Evolutionary conservation across 1,139 yeast genomes (phyloP).

Genomic region (Blastobotrys apis): DNA sequence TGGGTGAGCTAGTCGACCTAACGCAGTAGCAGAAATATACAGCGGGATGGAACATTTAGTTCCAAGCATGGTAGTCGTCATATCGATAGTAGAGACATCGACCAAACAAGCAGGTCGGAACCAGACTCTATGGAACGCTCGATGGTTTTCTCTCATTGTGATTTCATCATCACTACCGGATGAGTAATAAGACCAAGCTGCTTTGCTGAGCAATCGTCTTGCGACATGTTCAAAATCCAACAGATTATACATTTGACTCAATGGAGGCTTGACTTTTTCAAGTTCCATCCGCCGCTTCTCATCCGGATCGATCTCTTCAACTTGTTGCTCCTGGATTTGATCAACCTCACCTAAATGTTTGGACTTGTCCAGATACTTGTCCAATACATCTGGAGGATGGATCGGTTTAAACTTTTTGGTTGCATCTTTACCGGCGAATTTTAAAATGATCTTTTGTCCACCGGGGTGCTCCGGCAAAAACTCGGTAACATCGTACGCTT

Average conservation of each 20-base stretch:
- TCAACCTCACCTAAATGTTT: slow-evolving; percentile 45
- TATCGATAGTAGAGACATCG: slow-evolving; percentile 58
- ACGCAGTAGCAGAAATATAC: slow-evolving; percentile 56
- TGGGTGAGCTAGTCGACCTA: slow-evolving; percentile 52
- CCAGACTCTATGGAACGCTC: slow-evolving; percentile 79
- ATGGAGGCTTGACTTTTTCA: slow-evolving; percentile 53
- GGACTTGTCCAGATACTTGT: slow-evolving; percentile 46
- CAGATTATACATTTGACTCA: slow-evolving; percentile 64
- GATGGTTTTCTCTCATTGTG: slow-evolving; percentile 81
- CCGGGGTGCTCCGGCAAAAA: slow-evolving; percentile 87
- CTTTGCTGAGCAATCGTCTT: slow-evolving; percentile 63
- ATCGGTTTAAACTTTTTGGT: slow-evolving; percentile 80
- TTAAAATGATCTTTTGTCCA: slow-evolving; percentile 66
- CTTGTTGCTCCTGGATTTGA: slow-evolving; percentile 17
- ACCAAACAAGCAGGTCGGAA: slow-evolving; percentile 79
- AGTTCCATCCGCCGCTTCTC: slow-evolving; percentile 35
- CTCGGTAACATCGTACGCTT: slow-evolving; percentile 77
- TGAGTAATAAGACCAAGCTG: slow-evolving; percentile 90
- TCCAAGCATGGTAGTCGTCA: slow-evolving; percentile 53
- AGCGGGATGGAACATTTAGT: slow-evolving; percentile 45
- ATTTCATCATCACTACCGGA: slow-evolving; percentile 93
- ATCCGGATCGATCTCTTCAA: slow-evolving; percentile 33
- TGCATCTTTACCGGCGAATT: slow-evolving; percentile 88
- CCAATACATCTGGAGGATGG: slow-evolving; percentile 78
- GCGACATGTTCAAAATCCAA: slow-evolving; percentile 86